Percentiles rank a stretch among this genome's conserved stretches.
phyloP scores from a whole-genome alignment of 139 green algal genomes.

The Tetraselmis chui region DNA sequence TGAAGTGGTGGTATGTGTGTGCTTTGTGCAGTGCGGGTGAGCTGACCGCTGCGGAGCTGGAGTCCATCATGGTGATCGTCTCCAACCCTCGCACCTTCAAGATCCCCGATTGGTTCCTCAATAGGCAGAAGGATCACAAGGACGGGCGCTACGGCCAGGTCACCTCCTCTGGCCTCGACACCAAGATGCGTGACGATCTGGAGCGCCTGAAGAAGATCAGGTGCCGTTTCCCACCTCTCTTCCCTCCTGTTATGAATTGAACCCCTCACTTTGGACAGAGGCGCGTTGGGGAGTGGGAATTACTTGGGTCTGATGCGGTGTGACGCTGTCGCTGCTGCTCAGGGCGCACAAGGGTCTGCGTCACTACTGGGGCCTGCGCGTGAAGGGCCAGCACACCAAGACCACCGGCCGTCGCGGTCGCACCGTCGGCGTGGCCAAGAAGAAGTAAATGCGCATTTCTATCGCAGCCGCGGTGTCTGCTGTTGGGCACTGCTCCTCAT shows the following conservation, averaged over 20 bases:
- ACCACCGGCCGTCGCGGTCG: conserved; percentile 90
- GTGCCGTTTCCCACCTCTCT: conserved; percentile 18
- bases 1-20: not conserved
- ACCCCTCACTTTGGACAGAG: too few species aligned
- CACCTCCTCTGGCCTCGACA: conserved; percentile 81
- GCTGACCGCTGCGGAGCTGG: conserved; percentile 91
- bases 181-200: conserved; percentile 91
- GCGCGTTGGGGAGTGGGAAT: too few species aligned
- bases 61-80: conserved; percentile 96
- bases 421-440: conserved; percentile 82
- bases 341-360: conserved; percentile 83
- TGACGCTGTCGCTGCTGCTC: not conserved
- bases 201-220: conserved; percentile 99
- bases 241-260: too few species aligned
- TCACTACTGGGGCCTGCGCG: conserved; percentile 96
- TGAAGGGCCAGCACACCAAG: conserved; percentile 99
- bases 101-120: conserved; percentile 99
- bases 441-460: conserved; percentile 39
- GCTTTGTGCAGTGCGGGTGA: conserved; percentile 72
- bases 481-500: too few species aligned
- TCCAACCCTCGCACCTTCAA: conserved; percentile 97
- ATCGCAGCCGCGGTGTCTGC: too few species aligned
- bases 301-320: too few species aligned
- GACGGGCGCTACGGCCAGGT: conserved; percentile 84
- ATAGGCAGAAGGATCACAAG: conserved; percentile 95